Evolutionary conservation across 768 basidiomycete species (phyloP).

Genomic region (Suillus ampliporus): DNA sequence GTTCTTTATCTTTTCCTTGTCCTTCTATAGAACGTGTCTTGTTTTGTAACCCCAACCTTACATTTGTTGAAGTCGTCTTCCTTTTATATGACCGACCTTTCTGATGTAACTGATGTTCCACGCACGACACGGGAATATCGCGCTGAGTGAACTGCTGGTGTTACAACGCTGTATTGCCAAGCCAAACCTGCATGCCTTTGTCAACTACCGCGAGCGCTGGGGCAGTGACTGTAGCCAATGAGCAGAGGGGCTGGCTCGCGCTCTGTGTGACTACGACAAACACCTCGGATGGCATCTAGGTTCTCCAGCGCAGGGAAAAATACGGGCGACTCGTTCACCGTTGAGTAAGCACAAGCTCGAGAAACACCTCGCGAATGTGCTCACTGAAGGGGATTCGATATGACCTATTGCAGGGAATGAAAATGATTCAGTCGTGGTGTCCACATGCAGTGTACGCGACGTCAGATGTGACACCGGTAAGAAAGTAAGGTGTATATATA

Average conservation of each 20-base stretch:
- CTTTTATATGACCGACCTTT: too few relatives aligned
- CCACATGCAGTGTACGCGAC: background rate
- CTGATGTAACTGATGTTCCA: too few relatives aligned
- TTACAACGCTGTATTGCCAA: too few relatives aligned
- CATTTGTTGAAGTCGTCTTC: too few relatives aligned
- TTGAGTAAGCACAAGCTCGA: background rate
- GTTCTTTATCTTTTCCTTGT: background rate
- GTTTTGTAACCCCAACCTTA: too few relatives aligned
- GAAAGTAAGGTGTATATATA: background rate
- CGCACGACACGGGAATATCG: background rate
- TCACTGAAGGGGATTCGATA: background rate
- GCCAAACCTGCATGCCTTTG: background rate
- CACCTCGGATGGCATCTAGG: background rate
- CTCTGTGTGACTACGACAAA: background rate
- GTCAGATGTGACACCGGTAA: too few relatives aligned
- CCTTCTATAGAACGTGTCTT: too few relatives aligned
- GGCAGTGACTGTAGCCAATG: background rate
- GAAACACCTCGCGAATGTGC: background rate
- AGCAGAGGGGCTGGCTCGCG: background rate
- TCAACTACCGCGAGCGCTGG: background rate
- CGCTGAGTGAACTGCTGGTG: background rate
- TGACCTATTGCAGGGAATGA: background rate
- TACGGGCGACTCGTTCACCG: background rate
- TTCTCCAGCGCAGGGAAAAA: background rate
- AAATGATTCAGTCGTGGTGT: background rate